These are phyloP conservation scores for Podila verticillata DNA, from an alignment of 192 early-diverging fungal genomes.

Conservation along the genomic window DNA sequence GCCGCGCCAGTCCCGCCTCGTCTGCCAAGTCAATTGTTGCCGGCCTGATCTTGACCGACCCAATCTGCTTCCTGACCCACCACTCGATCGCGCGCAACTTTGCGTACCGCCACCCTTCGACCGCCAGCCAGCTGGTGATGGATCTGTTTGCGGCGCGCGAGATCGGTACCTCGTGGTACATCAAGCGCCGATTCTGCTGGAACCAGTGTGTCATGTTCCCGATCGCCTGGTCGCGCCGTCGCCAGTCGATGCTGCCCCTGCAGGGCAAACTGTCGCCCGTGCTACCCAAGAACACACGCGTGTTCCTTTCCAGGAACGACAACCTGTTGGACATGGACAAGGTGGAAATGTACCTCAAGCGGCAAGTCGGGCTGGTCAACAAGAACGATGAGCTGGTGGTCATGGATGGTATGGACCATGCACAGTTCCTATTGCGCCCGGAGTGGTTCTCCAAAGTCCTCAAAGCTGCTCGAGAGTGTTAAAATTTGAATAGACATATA, in stretches of 20 bases:
- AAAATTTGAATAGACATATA: not conserved
- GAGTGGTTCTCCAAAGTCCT: constrained; percentile 43
- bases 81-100: constrained; percentile 73
- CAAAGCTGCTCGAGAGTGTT: constrained; percentile 43
- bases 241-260: not conserved
- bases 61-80: constrained; percentile 72
- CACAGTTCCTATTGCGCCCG: constrained; percentile 36
- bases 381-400: constrained; percentile 33
- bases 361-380: constrained; percentile 21
- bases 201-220: constrained; percentile 46
- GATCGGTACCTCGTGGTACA: constrained; percentile 48
- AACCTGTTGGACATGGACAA: constrained; percentile 37
- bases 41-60: constrained; percentile 70
- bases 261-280: constrained; percentile 38
- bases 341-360: constrained; percentile 31
- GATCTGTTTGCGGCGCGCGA: constrained; percentile 44
- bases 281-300: constrained; percentile 33
- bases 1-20: constrained; percentile 54
- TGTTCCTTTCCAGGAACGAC: constrained; percentile 45
- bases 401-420: constrained; percentile 49
- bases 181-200: constrained; percentile 50
- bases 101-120: constrained; percentile 53
- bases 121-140: constrained; percentile 43
- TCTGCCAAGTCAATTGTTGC: constrained; percentile 55
- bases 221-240: constrained; percentile 22